phyloP scores from a whole-genome alignment of 306 rosid genomes.

The Lagenaria siceraria region DNA sequence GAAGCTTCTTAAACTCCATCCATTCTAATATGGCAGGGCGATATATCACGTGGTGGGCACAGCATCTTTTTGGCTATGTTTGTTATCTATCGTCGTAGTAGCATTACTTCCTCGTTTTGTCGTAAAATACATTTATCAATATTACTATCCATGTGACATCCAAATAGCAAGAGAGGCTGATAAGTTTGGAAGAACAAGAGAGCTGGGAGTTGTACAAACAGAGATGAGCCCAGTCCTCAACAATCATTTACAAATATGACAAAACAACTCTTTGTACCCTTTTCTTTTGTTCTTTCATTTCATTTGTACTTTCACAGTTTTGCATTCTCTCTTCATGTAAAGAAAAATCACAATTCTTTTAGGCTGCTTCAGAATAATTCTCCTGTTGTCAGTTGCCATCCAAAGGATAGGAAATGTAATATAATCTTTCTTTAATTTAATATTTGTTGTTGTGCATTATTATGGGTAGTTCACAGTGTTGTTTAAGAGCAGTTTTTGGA shows the following conservation, averaged over 20 bases:
- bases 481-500: not conserved
- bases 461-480: not conserved
- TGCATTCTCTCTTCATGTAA: constrained; percentile 28
- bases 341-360: constrained; percentile 44
- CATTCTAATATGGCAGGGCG: constrained; percentile 45
- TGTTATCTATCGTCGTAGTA: constrained; percentile 41
- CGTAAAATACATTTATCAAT: constrained; percentile 41
- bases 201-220: constrained; percentile 38
- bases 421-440: constrained; percentile 5
- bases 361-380: constrained; percentile 42
- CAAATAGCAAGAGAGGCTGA: constrained; percentile 80
- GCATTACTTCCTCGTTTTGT: constrained; percentile 61
- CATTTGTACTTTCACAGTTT: not conserved
- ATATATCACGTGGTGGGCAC: constrained; percentile 30
- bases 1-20: too few species aligned
- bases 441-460: not conserved
- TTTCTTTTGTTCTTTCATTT: not conserved
- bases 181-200: constrained; percentile 27
- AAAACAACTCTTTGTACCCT: constrained; percentile 7
- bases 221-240: constrained; percentile 39
- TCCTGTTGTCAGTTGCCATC: constrained; percentile 51
- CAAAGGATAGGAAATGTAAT: constrained; percentile 48
- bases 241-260: constrained; percentile 31
- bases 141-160: constrained; percentile 52
- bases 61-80: constrained; percentile 51